phyloP scores from a whole-genome alignment of 73 alveolate genomes.

The Paramecium primaurelia region DNA sequence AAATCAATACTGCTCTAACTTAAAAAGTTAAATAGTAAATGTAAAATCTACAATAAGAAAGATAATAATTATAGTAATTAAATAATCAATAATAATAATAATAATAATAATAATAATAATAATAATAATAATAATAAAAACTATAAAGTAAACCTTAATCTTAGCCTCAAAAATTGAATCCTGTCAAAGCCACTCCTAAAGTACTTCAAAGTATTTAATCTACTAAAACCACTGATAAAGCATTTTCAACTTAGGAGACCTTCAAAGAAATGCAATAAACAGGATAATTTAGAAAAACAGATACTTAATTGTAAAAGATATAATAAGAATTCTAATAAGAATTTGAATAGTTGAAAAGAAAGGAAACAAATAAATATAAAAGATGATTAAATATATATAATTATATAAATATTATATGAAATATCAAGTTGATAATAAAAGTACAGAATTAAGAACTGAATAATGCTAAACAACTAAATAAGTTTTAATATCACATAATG shows the following conservation, averaged over 20 bases:
- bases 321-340: neutral
- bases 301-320: neutral
- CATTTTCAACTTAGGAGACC: neutral
- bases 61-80: neutral
- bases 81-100: neutral
- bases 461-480: neutral
- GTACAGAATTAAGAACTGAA: neutral
- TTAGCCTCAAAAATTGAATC: neutral
- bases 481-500: neutral
- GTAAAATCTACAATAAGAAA: neutral
- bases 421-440: neutral
- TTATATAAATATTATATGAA: neutral
- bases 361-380: neutral
- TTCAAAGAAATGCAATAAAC: neutral
- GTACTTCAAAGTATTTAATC: neutral
- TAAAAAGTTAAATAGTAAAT: neutral
- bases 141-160: neutral
- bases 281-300: neutral
- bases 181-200: neutral
- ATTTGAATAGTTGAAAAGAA: neutral
- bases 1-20: neutral
- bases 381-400: constrained; percentile 10
- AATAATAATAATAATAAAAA: neutral
- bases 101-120: neutral
- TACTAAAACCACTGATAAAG: neutral